Percentiles rank a stretch among this genome's conserved stretches.
Evolutionary conservation across 805 yeast species (phyloP).

Genomic region (Yarrowia phangngaensis): DNA sequence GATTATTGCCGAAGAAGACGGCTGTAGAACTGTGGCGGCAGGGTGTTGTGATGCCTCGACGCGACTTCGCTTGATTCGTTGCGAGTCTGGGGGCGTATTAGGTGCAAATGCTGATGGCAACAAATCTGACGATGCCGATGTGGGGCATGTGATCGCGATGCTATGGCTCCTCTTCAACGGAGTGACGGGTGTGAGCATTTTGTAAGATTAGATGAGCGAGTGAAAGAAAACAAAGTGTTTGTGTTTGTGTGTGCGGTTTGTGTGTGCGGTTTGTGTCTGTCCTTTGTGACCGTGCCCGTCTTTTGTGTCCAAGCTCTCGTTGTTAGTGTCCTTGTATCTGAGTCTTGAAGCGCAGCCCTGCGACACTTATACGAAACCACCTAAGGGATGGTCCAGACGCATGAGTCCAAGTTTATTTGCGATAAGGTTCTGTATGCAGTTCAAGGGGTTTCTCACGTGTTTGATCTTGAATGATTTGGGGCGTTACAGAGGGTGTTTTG

Average conservation of each 20-base stretch:
- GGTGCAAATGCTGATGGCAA: conserved; percentile 23
- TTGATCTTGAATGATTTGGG: too few relatives aligned
- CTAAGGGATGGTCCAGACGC: conserved; percentile 26
- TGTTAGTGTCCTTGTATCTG: neutral
- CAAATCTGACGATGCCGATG: conserved; percentile 12
- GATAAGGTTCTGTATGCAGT: too few relatives aligned
- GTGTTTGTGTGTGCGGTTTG: neutral
- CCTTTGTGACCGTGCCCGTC: neutral
- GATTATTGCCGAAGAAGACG: too few relatives aligned
- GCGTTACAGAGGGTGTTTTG: too few relatives aligned
- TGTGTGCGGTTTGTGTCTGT: neutral
- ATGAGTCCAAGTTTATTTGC: conserved; percentile 7
- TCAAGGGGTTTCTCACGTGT: too few relatives aligned
- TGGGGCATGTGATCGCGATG: conserved; percentile 19
- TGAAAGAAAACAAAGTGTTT: too few relatives aligned
- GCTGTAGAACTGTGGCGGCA: too few relatives aligned
- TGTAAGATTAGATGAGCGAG: too few relatives aligned
- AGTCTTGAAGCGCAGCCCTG: conserved; percentile 13
- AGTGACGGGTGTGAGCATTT: conserved; percentile 23
- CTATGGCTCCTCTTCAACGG: conserved; percentile 25
- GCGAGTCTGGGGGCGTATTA: conserved; percentile 25
- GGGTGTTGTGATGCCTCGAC: neutral
- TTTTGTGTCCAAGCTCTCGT: neutral
- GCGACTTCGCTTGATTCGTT: conserved; percentile 10
- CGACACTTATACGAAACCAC: conserved; percentile 21